Base-by-base conservation (phyloP, 495 filamentous ascomycete species). In the Aspergillus egyptiacus region DNA sequence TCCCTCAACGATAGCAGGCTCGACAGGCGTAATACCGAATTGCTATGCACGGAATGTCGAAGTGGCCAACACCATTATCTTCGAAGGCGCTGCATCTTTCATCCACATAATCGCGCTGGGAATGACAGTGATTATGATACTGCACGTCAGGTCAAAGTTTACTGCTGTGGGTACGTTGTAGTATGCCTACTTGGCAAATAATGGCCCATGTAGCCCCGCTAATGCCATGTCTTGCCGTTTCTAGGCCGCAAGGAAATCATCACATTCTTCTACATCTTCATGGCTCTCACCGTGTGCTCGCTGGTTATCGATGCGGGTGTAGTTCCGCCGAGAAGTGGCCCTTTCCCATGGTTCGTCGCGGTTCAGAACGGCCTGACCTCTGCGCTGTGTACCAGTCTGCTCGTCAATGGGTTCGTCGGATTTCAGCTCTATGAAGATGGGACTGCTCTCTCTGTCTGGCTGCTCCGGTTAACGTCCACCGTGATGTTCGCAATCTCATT, bases 341-440 rank as follows among this genome's bases (percentile, higher is more conserved):
- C 86, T 4, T 96, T 89, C 59, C 84, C 90, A 2, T 99, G 96
- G 70, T 96, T 99, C 57, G 83, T 84, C 55, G 86, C 91, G 23
- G 83, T 84, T 11, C 93, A 99, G 61, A 81, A 81, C 52, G 93
- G 94, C n/a, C 75, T 99, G 49, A 72, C 82, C n/a, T 95, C 89
- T 14, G 89, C 93, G 9, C 73, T 93, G 15, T 87, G 89, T 63
- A 91, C 86, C 8, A 94, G 85, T 67, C 75, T 99, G 32, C 71
- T 97, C 47, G 86, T 99, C 74, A 97, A 97, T 65, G 93, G 94
- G 23, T 99, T 99, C 63, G 91, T 99, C 32, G 93, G 93, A 28
- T 99, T 97, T 70, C 94, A 97, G 69, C 78, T 99, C 5, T 99
- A 97, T 66, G 93, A 99, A 67, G 93, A 99, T 64, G 93, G 93